phyloP scores from a whole-genome alignment of 1,284 basidiomycete species.

The Ceratobasidium sp. region DNA sequence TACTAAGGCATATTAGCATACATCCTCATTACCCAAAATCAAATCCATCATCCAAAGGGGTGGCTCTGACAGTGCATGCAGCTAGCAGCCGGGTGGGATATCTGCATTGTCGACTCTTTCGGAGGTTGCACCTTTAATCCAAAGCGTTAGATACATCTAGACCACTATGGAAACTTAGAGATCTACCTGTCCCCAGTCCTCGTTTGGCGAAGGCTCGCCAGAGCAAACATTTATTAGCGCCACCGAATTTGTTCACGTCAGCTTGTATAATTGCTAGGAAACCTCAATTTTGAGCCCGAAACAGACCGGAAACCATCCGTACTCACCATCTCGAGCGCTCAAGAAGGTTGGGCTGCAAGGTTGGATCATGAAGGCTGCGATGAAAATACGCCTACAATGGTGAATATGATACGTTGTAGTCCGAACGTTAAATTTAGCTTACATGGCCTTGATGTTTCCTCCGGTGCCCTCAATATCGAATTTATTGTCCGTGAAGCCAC shows the following conservation, averaged over 20 bases:
- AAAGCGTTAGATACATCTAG: background rate
- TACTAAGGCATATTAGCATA: too few relatives aligned
- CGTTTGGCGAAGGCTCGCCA: background rate
- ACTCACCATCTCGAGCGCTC: conserved; percentile 34
- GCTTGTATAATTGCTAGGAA: conserved; percentile 39
- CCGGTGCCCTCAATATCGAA: conserved; percentile 13
- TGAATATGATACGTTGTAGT: too few relatives aligned
- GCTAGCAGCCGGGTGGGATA: too few relatives aligned
- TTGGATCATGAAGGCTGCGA: conserved; percentile 37
- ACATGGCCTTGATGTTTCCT: conserved; percentile 38
- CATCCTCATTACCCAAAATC: too few relatives aligned
- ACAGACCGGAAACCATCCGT: too few relatives aligned
- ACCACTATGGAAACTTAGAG: background rate
- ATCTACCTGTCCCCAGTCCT: background rate
- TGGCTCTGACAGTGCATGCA: too few relatives aligned
- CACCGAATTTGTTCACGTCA: conserved; percentile 31
- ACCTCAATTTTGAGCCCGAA: background rate
- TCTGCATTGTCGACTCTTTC: too few relatives aligned
- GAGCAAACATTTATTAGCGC: background rate
- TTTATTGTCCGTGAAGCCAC: conserved; percentile 36
- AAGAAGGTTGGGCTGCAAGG: conserved; percentile 41
- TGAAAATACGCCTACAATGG: conserved; percentile 33
- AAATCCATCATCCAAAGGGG: too few relatives aligned
- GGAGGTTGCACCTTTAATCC: background rate
- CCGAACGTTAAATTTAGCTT: too few relatives aligned